Conservation (phyloP, 768 basidiomycete species). For the Zangia roseola region DNA sequence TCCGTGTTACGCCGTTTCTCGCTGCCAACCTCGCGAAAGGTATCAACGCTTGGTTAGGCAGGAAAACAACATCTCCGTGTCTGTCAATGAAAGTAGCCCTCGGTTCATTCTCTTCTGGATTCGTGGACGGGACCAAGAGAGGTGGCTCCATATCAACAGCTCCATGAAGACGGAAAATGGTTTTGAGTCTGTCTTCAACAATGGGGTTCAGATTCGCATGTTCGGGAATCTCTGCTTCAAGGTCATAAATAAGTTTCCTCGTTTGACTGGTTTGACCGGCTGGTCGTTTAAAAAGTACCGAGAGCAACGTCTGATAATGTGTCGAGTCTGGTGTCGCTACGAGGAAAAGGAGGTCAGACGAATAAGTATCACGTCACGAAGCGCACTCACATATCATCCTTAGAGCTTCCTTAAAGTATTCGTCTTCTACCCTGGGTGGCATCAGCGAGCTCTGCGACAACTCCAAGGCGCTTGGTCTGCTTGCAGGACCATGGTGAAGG, state of each 20-base stretch:
- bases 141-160: constrained; percentile 87
- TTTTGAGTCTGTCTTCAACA: constrained; percentile 71
- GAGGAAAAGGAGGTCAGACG: background rate
- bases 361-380: background rate
- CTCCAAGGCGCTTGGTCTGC: constrained; percentile 79
- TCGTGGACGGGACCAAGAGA: constrained; percentile 71
- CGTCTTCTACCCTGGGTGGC: constrained; percentile 77
- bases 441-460: constrained; percentile 76
- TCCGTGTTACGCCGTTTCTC: constrained; percentile 57
- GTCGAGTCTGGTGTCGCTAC: constrained; percentile 78
- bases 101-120: constrained; percentile 59
- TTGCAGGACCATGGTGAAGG: constrained; percentile 76
- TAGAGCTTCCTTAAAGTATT: constrained; percentile 80
- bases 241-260: constrained; percentile 73
- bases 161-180: constrained; percentile 86
- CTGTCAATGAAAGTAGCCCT: constrained; percentile 78
- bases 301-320: constrained; percentile 75
- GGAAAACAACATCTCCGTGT: constrained; percentile 70
- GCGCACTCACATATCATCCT: constrained; percentile 63
- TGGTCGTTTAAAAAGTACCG: constrained; percentile 74
- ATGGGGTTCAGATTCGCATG: constrained; percentile 69
- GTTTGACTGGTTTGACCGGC: constrained; percentile 60
- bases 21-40: constrained; percentile 87
- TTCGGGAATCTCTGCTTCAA: constrained; percentile 64
- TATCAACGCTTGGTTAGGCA: constrained; percentile 70